Evolutionary conservation across 345 rosid genomes (phyloP).

Genomic region (Ceriops tagal): DNA sequence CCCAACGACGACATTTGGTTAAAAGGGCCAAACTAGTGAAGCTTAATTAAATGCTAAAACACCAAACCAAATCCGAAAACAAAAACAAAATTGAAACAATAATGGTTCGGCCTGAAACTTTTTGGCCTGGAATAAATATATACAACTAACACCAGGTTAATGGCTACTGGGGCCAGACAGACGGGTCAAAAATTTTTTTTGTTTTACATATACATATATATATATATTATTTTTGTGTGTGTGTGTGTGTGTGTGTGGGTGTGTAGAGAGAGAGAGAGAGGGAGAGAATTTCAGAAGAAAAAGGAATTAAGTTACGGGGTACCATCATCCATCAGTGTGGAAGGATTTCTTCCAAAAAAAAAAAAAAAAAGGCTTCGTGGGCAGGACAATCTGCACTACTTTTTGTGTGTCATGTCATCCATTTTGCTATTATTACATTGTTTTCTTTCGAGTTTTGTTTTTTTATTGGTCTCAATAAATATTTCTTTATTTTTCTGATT

Average conservation of each 20-base stretch:
- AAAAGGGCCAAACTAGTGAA: background rate
- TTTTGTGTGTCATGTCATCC: constrained; percentile 11
- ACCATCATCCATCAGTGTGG: constrained; percentile 18
- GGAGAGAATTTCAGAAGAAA: constrained; percentile 24
- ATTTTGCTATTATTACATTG: background rate
- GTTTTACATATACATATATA: background rate
- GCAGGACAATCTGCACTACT: constrained; percentile 25
- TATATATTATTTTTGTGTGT: too few relatives aligned
- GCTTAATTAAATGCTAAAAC: constrained; percentile 1
- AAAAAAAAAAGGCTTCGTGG: constrained; percentile 30
- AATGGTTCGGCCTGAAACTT: background rate
- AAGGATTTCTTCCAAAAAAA: constrained; percentile 44
- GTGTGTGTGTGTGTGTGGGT: too few relatives aligned
- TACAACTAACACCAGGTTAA: too few relatives aligned
- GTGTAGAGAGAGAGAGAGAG: background rate
- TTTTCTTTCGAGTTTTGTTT: background rate
- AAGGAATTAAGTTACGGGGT: constrained; percentile 13
- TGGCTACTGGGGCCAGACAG: background rate
- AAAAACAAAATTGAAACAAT: background rate
- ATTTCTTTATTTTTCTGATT: too few relatives aligned
- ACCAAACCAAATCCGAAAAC: background rate
- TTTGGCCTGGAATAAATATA: background rate
- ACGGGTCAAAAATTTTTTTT: background rate
- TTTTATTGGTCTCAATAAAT: too few relatives aligned
- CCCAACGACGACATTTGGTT: constrained; percentile 3